Percentiles rank a stretch among this genome's conserved stretches.
These are phyloP conservation scores for Nicotiana tomentosiformis DNA, from an alignment of 257 asterid genomes.

Conservation along the genomic window DNA sequence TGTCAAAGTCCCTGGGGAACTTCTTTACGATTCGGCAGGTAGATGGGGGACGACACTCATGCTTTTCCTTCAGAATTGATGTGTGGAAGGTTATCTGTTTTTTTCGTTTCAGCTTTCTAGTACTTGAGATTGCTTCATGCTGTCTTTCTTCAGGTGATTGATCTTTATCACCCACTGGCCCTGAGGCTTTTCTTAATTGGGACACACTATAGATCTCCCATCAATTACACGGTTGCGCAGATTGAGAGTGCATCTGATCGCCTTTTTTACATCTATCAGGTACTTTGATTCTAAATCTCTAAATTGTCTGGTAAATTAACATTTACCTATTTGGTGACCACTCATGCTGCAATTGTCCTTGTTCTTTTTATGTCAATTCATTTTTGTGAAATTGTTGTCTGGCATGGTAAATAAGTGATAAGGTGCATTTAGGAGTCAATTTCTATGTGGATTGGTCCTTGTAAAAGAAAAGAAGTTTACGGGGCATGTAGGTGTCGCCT, in stretches of 20 bases:
- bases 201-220: slow-evolving; percentile 92
- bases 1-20: slow-evolving; percentile 97
- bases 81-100: background rate
- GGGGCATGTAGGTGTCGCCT: too few relatives aligned
- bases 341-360: background rate
- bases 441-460: background rate
- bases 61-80: background rate
- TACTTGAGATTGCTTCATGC: slow-evolving; percentile 7
- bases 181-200: slow-evolving; percentile 79
- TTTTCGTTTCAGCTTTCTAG: background rate
- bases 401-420: background rate
- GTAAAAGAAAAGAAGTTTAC: too few relatives aligned
- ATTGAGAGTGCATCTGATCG: slow-evolving; percentile 97
- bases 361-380: background rate
- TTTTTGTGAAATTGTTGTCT: background rate
- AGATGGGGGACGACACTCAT: slow-evolving; percentile 2
- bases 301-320: background rate
- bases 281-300: slow-evolving; percentile 16
- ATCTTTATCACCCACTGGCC: slow-evolving; percentile 87
- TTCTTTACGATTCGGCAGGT: slow-evolving; percentile 96
- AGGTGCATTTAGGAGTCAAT: background rate
- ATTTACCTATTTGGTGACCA: too few relatives aligned
- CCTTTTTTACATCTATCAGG: slow-evolving; percentile 87
- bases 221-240: slow-evolving; percentile 72
- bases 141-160: slow-evolving; percentile 57